phyloP scores from a whole-genome alignment of 2,329 filamentous ascomycete genomes.

The Fusarium nelsonii region DNA sequence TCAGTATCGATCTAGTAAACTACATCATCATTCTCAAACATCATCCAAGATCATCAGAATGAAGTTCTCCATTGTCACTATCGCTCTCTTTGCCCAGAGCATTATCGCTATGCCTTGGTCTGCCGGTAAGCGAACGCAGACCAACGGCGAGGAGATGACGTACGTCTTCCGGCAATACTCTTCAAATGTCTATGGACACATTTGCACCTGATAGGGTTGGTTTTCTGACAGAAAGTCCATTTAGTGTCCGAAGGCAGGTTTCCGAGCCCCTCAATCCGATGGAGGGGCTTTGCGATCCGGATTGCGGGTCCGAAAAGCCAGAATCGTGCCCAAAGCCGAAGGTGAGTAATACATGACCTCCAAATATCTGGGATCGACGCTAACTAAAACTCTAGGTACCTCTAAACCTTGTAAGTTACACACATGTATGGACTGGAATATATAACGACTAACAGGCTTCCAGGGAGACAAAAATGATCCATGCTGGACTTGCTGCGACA shows the following conservation, averaged over 20 bases:
- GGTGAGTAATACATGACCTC: constrained; percentile 10
- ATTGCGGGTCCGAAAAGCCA: too few relatives aligned
- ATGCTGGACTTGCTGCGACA: constrained; percentile 38
- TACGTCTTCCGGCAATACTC: too few relatives aligned
- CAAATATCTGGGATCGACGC: too few relatives aligned
- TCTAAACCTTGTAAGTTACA: constrained; percentile 7
- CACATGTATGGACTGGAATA: too few relatives aligned
- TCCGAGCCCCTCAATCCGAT: neutral
- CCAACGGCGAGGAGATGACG: constrained; percentile 33
- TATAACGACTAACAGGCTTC: too few relatives aligned
- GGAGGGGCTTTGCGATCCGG: neutral
- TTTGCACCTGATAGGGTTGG: too few relatives aligned
- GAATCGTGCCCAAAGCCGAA: too few relatives aligned
- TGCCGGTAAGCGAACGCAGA: neutral
- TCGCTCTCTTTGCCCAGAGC: constrained; percentile 15
- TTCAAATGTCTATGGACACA: too few relatives aligned
- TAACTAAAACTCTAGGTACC: neutral
- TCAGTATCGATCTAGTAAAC: rapidly evolving
- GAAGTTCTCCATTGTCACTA: constrained; percentile 22
- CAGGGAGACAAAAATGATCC: too few relatives aligned
- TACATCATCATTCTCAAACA: constrained; percentile 16
- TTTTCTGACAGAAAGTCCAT: too few relatives aligned
- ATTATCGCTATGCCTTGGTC: constrained; percentile 39
- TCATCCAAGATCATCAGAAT: neutral
- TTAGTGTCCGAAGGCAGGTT: constrained; percentile 36